Evolutionary conservation across 2,329 filamentous ascomycete genomes (phyloP), one percentile per base, ranked within the genome.

Genomic region (Penicillium psychrosexuale): DNA sequence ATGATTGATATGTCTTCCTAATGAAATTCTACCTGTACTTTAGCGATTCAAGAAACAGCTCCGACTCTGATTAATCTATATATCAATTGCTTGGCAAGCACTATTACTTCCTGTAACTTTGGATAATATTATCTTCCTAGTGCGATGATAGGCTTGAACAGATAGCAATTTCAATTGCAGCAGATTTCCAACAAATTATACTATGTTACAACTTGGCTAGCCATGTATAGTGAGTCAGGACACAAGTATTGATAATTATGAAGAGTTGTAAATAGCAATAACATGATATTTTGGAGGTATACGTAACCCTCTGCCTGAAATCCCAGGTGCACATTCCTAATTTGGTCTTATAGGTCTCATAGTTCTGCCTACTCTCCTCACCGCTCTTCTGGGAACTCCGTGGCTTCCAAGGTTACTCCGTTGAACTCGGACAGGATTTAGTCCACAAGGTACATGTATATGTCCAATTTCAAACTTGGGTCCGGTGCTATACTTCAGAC

Each of bases 1-100:
- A 50, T 44, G 19, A 65, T 69, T 34, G 54, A 66, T 22, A 49
- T 43, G 7, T 51, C 59, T 15, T 60, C 55, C 11, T 42, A 8
- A 42, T 9, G 28, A 44, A 19, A 19, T 33, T 9, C 8, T 22
- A 15, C 11, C 42, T 22, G 42, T 45, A 33, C 8, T 45, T 15
- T 15, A 9, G 2, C 8, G n/a, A 19, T 33, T 33, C 28, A 33
- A 22, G 28, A 22, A 19, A 44, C 11, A 9, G n/a, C 2, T 30
- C 13, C 3, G 9, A 30, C 6, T 13, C 11, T 8, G 11, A 5
- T 12, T 43, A 11, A n/a, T 43, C n/a, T 9, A 8, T 43, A 8
- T 43, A 13, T 12, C 39, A n/a, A 40, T 28, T 5, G 7, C 40
- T 11, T 5, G n/a, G n/a, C 27, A 43, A 24, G n/a, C 22, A 5